Percentiles rank a stretch among this genome's conserved stretches.
These are phyloP conservation scores for button mushroom (Agaricus bisporus) DNA, from an alignment of 768 basidiomycete species.

Conservation along the genomic window DNA sequence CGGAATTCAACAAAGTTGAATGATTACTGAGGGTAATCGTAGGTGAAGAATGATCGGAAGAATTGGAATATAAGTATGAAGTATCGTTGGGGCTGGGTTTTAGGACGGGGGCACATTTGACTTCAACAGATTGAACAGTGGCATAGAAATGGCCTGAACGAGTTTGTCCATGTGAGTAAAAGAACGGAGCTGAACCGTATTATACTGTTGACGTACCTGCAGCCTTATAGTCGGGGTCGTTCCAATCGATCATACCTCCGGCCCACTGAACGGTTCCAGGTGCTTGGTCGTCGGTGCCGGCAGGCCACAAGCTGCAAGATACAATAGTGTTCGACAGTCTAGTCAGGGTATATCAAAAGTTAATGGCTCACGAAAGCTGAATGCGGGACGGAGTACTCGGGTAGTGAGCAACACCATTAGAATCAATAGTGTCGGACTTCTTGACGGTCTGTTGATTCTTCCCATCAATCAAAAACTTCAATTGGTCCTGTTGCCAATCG, in stretches of 20 bases:
- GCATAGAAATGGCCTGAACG: slow-evolving; percentile 63
- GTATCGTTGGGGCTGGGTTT: slow-evolving; percentile 38
- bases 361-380: slow-evolving; percentile 59
- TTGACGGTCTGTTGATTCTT: slow-evolving; percentile 63
- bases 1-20: slow-evolving; percentile 42
- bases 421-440: slow-evolving; percentile 49
- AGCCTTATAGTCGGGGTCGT: slow-evolving; percentile 66
- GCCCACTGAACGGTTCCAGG: slow-evolving; percentile 74
- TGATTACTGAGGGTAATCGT: slow-evolving; percentile 52
- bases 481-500: slow-evolving; percentile 68
- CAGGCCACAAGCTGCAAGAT: slow-evolving; percentile 63
- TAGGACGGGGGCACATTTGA: slow-evolving; percentile 56
- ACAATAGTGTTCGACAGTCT: slow-evolving; percentile 9
- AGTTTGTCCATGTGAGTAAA: not conserved
- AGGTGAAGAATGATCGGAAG: slow-evolving; percentile 41
- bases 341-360: not conserved
- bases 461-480: slow-evolving; percentile 69
- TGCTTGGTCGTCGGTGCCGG: slow-evolving; percentile 56
- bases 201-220: slow-evolving; percentile 36
- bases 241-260: slow-evolving; percentile 79
- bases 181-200: not conserved
- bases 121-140: slow-evolving; percentile 50
- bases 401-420: slow-evolving; percentile 49
- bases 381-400: slow-evolving; percentile 78
- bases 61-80: slow-evolving; percentile 61